A percentile compares a stretch with the other conserved stretches of the same genome.
phyloP scores from a whole-genome alignment of 2,329 filamentous ascomycete genomes.

The Fusarium graminum region DNA sequence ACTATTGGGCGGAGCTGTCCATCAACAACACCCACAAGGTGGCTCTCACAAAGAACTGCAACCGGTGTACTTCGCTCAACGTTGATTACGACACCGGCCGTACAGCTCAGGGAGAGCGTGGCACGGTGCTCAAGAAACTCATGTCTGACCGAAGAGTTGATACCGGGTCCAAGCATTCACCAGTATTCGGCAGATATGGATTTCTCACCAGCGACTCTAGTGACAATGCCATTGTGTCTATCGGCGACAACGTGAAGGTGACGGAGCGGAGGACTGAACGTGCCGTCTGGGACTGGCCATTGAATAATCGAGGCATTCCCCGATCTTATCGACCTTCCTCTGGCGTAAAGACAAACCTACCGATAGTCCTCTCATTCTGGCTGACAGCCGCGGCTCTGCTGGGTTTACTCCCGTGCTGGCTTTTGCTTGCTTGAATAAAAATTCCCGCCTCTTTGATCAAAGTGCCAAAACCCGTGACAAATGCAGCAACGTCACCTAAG shows the following conservation, averaged over 20 bases:
- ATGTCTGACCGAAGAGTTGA: conserved; percentile 79
- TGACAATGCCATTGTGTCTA: conserved; percentile 42
- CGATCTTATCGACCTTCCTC: conserved; percentile 45
- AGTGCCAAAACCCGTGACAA: conserved; percentile 9
- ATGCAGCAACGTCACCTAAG: conserved; percentile 13
- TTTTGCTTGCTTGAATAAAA: conserved; percentile 34
- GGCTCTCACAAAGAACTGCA: conserved; percentile 76
- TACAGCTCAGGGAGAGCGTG: conserved; percentile 66
- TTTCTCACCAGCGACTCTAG: conserved; percentile 61
- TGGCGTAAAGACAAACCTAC: conserved; percentile 11
- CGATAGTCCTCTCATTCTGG: conserved; percentile 38
- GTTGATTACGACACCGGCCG: conserved; percentile 77
- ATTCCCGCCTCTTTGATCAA: conserved; percentile 1
- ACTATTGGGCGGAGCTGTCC: conserved; percentile 76
- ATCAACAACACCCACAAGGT: conserved; percentile 59
- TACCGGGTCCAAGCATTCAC: conserved; percentile 73
- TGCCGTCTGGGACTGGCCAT: conserved; percentile 67
- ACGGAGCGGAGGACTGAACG: conserved; percentile 63
- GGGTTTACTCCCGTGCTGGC: conserved; percentile 36
- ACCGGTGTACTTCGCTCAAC: conserved; percentile 76
- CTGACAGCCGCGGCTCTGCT: conserved; percentile 31
- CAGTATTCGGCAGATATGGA: conserved; percentile 80
- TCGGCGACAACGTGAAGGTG: conserved; percentile 66
- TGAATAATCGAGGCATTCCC: conserved; percentile 42
- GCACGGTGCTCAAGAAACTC: conserved; percentile 76